A percentile compares a stretch with the other conserved stretches of the same genome.
These are phyloP conservation scores for Planoprotostelium fungivorum DNA, from an alignment of 78 protist genomes.

Conservation along the genomic window DNA sequence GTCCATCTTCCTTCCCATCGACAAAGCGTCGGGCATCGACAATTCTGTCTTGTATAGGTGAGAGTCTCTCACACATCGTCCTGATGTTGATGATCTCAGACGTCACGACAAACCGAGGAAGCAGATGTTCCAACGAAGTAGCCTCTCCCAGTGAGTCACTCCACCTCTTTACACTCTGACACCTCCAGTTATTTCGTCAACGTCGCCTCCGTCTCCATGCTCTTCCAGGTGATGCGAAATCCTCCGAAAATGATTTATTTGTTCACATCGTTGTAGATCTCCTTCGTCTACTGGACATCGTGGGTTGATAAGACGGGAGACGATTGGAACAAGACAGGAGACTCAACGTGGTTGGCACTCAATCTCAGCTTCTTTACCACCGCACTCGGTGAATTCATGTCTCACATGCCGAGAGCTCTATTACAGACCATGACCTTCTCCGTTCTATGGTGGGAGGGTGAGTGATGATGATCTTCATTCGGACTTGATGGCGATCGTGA, in stretches of 20 bases:
- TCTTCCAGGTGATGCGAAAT: not conserved
- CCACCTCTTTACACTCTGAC: not conserved
- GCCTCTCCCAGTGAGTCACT: too few species aligned
- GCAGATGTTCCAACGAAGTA: too few species aligned
- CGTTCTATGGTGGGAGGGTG: not conserved
- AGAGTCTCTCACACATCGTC: too few species aligned
- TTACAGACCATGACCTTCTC: not conserved
- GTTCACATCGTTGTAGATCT: not conserved
- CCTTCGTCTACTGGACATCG: not conserved
- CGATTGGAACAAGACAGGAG: not conserved
- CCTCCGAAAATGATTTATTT: too few species aligned
- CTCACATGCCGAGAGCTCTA: not conserved
- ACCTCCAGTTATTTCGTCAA: not conserved
- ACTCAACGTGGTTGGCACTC: not conserved
- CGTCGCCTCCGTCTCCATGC: not conserved
- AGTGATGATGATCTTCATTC: too few species aligned
- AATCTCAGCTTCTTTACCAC: not conserved
- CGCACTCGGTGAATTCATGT: not conserved
- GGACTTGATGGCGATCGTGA: too few species aligned
- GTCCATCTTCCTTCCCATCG: slow-evolving; percentile 30
- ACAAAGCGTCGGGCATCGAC: slow-evolving; percentile 10
- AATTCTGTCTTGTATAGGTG: slow-evolving; percentile 8
- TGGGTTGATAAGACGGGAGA: not conserved
- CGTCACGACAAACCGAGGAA: too few species aligned
- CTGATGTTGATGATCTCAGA: too few species aligned